phyloP scores from a whole-genome alignment of 208 protist species.

The Balamuthia mandrillaris region DNA sequence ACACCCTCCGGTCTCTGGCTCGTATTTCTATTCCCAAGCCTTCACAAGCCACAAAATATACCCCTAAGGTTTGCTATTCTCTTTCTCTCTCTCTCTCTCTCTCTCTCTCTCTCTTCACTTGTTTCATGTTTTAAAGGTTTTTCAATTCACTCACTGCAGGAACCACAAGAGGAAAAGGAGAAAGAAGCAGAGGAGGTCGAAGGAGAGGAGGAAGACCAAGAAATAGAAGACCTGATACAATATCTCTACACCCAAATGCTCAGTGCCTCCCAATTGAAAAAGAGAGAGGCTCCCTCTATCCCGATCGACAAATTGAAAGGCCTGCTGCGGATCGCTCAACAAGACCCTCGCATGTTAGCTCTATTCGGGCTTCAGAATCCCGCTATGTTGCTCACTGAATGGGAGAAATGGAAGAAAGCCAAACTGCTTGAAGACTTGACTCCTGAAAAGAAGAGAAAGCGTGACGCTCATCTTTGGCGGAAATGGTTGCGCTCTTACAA shows the following conservation, averaged over 20 bases:
- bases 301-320: neutral
- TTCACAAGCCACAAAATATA: neutral
- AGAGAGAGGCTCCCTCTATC: neutral
- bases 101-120: no score
- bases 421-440: neutral
- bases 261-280: neutral
- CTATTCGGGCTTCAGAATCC: slow-evolving; percentile 12
- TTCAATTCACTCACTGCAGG: no score
- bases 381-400: neutral
- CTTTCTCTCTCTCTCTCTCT: no score
- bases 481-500: slow-evolving; percentile 2
- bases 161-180: no score
- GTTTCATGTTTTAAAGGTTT: no score
- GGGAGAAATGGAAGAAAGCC: slow-evolving; percentile 21
- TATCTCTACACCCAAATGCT: no score
- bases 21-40: neutral
- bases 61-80: no score
- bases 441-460: neutral
- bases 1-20: slow-evolving; percentile 11
- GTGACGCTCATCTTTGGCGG: neutral
- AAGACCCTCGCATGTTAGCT: slow-evolving; percentile 9
- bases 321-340: slow-evolving; percentile 7
- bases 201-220: no score
- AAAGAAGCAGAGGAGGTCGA: no score
- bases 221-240: no score